phyloP scores from a whole-genome alignment of 352 stramenopile genomes.

The Aphanomyces stellatus region DNA sequence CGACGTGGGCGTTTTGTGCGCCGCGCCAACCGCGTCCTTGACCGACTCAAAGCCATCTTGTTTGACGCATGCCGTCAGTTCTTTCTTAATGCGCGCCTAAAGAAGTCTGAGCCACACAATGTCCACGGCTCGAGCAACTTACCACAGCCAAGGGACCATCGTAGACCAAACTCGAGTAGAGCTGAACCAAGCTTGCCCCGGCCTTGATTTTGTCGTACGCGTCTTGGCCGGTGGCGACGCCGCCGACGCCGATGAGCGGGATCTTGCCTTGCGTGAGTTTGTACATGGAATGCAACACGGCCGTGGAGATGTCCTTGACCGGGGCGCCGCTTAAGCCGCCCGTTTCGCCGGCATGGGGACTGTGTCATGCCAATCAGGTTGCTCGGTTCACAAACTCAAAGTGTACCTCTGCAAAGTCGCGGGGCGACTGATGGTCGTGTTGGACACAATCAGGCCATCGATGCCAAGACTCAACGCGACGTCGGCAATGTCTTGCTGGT shows the following conservation, averaged over 20 bases:
- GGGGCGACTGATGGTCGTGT: conserved; percentile 93
- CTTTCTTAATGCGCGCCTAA: conserved; percentile 72
- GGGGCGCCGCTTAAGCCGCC: conserved; percentile 95
- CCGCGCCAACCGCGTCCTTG: conserved; percentile 74
- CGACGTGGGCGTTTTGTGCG: conserved; percentile 35
- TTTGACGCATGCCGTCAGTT: conserved; percentile 73
- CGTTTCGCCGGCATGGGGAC: conserved; percentile 63
- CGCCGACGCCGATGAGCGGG: conserved; percentile 94
- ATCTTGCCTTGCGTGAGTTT: conserved; percentile 88
- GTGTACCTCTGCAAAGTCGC: conserved; percentile 56
- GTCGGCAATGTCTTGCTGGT: conserved; percentile 93
- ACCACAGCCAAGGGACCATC: conserved; percentile 78
- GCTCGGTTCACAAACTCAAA: not conserved
- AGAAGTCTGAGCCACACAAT: no score
- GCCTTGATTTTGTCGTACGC: conserved; percentile 97
- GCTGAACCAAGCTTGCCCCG: conserved; percentile 91
- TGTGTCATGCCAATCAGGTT: no score
- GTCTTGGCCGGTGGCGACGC: conserved; percentile 87
- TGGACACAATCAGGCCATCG: conserved; percentile 96
- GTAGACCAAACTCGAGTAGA: conserved; percentile 93
- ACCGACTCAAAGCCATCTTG: conserved; percentile 80
- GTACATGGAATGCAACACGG: conserved; percentile 94
- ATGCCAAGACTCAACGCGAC: conserved; percentile 82
- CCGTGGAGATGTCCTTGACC: conserved; percentile 89
- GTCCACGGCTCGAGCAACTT: not conserved